phyloP scores from a whole-genome alignment of 345 rosid genomes.

The Triadica sebifera region DNA sequence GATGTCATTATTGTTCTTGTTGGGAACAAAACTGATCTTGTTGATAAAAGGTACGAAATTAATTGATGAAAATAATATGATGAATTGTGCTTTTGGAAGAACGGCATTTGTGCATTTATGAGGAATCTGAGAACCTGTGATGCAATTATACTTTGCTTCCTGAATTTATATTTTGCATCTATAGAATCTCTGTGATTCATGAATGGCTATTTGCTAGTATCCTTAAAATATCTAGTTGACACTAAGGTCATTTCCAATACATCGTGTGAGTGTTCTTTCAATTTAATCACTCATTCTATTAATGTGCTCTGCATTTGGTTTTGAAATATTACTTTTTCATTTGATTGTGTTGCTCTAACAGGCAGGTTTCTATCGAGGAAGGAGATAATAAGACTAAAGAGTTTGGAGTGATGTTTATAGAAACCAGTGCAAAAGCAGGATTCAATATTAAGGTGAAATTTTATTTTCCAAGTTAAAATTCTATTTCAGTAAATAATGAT shows the following conservation, averaged over 20 bases:
- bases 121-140: neutral
- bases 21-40: slow-evolving; percentile 86
- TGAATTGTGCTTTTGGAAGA: neutral
- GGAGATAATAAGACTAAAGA: slow-evolving; percentile 87
- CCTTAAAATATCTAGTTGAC: neutral
- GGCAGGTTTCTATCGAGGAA: slow-evolving; percentile 97
- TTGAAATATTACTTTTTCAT: neutral
- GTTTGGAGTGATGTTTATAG: slow-evolving; percentile 81
- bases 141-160: neutral
- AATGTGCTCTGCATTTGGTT: too few relatives aligned
- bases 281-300: neutral
- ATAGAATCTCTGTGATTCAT: neutral
- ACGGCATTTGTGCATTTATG: neutral
- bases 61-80: neutral
- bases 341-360: slow-evolving; percentile 27
- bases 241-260: neutral
- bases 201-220: neutral
- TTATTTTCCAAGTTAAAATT: neutral
- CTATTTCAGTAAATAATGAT: neutral
- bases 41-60: slow-evolving; percentile 29
- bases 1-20: slow-evolving; percentile 89
- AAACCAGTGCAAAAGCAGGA: slow-evolving; percentile 96
- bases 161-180: neutral
- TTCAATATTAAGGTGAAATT: slow-evolving; percentile 78
- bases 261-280: neutral